These are phyloP conservation scores for Diospyros lotus DNA, from an alignment of 148 eudicot species.

Conservation along the genomic window DNA sequence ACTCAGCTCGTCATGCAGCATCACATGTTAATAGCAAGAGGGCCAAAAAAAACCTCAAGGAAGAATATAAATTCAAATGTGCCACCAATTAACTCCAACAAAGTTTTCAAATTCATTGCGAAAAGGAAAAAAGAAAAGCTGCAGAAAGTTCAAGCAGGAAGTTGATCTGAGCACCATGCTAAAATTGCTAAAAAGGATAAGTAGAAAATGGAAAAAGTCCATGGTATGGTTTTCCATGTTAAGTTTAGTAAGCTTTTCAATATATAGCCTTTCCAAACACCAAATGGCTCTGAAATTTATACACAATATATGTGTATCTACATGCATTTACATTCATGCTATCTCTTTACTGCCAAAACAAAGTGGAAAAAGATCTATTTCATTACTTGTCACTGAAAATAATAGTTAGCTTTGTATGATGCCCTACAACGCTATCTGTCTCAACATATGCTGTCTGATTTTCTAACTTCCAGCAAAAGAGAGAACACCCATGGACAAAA, in stretches of 20 bases:
- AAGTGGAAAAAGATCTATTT: neutral
- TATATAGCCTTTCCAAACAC: neutral
- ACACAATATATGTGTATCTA: neutral
- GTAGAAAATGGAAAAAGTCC: too few relatives aligned
- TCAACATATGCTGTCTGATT: neutral
- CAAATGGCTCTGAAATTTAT: neutral
- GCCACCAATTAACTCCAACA: neutral
- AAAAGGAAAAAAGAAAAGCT: too few relatives aligned
- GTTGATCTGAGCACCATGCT: neutral
- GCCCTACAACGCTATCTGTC: neutral
- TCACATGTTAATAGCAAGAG: neutral
- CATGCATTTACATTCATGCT: neutral
- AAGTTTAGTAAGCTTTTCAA: neutral
- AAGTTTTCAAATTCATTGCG: neutral
- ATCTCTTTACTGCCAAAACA: too few relatives aligned
- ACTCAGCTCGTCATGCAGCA: neutral
- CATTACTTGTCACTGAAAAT: neutral
- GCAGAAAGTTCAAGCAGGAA: neutral
- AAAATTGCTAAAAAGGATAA: neutral
- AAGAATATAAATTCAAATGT: neutral
- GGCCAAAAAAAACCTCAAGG: neutral
- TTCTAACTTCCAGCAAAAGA: constrained; percentile 4
- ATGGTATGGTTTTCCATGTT: too few relatives aligned
- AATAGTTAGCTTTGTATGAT: neutral
- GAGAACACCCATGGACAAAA: neutral